phyloP scores from a whole-genome alignment of 352 stramenopile genomes.

The Hyaloperonospora arabidopsidis region DNA sequence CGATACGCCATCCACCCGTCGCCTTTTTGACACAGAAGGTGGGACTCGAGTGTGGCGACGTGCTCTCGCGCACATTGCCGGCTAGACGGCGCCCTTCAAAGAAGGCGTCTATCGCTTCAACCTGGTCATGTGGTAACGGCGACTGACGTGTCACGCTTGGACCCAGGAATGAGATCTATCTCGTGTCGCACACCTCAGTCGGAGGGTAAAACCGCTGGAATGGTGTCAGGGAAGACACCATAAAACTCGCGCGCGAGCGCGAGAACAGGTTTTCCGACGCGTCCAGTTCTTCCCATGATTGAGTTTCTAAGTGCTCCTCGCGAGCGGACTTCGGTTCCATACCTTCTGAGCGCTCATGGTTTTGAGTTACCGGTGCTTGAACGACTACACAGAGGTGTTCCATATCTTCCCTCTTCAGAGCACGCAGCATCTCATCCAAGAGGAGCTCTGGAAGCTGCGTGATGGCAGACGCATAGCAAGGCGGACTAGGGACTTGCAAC shows the following conservation, averaged over 20 bases:
- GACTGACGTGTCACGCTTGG: not conserved
- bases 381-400: not conserved
- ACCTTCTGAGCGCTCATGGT: not conserved
- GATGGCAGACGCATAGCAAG: not conserved
- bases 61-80: not conserved
- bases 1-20: not conserved
- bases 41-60: not conserved
- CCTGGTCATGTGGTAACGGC: not conserved
- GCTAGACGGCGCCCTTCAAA: not conserved
- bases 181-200: not conserved
- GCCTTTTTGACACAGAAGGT: not conserved
- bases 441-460: not conserved
- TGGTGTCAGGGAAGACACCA: not conserved
- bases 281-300: constrained; percentile 5
- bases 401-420: not conserved
- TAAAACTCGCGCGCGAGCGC: not conserved
- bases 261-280: not conserved
- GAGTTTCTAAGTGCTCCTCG: constrained; percentile 7
- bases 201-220: not conserved
- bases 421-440: not conserved
- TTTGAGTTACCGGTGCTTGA: not conserved
- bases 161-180: not conserved
- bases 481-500: not conserved
- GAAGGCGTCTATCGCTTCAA: not conserved
- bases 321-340: constrained; percentile 1